Base-by-base conservation (phyloP, 2,329 filamentous ascomycete genomes). In the Aspergillus ustus region DNA sequence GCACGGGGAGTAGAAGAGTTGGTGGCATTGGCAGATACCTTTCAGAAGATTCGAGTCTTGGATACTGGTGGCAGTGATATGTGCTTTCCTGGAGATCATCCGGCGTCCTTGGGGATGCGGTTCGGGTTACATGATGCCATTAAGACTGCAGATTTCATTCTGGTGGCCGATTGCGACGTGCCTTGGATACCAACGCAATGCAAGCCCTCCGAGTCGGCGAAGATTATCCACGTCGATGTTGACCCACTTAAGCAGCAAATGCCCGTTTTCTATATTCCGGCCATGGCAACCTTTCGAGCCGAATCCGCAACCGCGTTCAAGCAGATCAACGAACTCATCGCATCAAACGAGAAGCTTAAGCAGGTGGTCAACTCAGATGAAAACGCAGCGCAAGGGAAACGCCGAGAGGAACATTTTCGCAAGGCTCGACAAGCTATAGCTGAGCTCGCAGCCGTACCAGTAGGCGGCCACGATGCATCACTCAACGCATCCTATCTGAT, bases 121-220 rank as follows among this genome's bases (percentile, higher is more conserved):
- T 96, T 89, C 69, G 92, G 92, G 3, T 83, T 85, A 2, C 90
- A 96, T 55, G 87, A 91, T 2, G 82, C 83, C 46, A 91, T 97
- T 72, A 85, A 83, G 61, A 87, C 87, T 0, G 92, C 93, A 0
- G 94, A 97, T 73, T 86, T 92, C 11, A 96, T 97, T 62, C 67
- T 97, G 1, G 89, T 97, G 2, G 73, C 96, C 25, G 91, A 97
- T 75, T 96, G 92, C 66, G 93, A 97, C 72, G 92, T 97, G 0
- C 93, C 93, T 0, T 97, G 93, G 92, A 93, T 97, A 59, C 88
- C 89, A n/a, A 95, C 92, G 0, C 87, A 87, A 63, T 88, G 85
- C 77, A 82, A 83, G 50, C 88, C 88, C 0, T 82, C 79, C 3
- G 74, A 79, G 1, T 77, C 80, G 7, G 84, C 87, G 2, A 86